Base-by-base conservation (phyloP, 2,329 filamentous ascomycete genomes). In the Beauveria australis region DNA sequence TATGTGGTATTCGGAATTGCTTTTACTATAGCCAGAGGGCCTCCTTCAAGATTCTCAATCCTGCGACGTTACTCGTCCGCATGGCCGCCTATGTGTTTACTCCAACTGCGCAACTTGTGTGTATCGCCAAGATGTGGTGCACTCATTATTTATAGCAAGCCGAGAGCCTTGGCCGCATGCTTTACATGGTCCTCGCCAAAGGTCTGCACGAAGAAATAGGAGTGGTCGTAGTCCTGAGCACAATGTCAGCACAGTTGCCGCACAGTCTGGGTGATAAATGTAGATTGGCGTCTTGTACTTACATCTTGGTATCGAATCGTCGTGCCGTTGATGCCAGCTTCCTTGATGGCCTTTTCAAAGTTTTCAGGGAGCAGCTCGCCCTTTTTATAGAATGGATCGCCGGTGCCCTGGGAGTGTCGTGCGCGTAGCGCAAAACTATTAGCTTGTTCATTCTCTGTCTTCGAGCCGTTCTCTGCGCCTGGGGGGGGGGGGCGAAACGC, bases 361-460 rank as follows among this genome's bases (percentile, higher is more conserved):
- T 97, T 97, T 81, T 99, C 94, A 0, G 93, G 94, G 47, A 97
- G 82, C 61, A 99, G 81, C 76, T 99, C 94, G 52, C 86, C 85
- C 74, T 95, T 87, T 79, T 96, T 93, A 79, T 97, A 97, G 75
- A 97, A 99, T 76, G 93, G 91, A 79, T 99, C 94, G 26, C 85
- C 91, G 4, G 92, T 96, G 47, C 94, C 94, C 88, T 90, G 51
- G 9, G 30, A 2, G 59, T 8, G 30, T 19, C 37, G 53, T 47
- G 24, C 43, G n/a, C 19, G n/a, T 46, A 4, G n/a, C 43, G 9
- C n/a, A 22, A 19, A 37, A 46, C 2, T 19, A 12, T 49, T 54
- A 61, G 49, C 16, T 40, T 2, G 10, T 28, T 24, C 16, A 7
- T 19, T 30, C 44, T 18, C 24, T 14, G 33, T 14, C 33, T 37